Evolutionary conservation across 257 asterid genomes (phyloP).

Genomic region (Agastache rugosa): DNA sequence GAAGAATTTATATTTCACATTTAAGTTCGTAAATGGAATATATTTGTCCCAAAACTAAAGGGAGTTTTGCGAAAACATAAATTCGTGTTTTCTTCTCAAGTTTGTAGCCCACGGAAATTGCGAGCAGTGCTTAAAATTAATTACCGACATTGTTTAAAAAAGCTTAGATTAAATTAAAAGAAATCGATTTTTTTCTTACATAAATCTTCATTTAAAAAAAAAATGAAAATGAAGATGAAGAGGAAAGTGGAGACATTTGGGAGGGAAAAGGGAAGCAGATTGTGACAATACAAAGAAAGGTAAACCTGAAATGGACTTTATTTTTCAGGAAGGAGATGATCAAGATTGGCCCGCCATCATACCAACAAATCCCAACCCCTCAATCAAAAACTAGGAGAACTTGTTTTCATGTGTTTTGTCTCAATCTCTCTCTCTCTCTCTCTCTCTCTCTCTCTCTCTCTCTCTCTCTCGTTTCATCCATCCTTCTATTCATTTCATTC

Average conservation of each 20-base stretch:
- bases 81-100: too few relatives aligned
- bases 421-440: conserved; percentile 13
- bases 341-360: conserved; percentile 11
- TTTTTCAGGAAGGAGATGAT: not conserved
- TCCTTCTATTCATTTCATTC: conserved; percentile 16
- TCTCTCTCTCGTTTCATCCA: not conserved
- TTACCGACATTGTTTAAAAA: not conserved
- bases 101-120: too few relatives aligned
- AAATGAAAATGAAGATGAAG: not conserved
- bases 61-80: too few relatives aligned
- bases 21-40: too few relatives aligned
- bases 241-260: conserved; percentile 3
- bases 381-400: conserved; percentile 20
- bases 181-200: too few relatives aligned
- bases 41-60: too few relatives aligned
- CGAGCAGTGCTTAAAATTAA: too few relatives aligned
- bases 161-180: too few relatives aligned
- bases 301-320: conserved; percentile 29
- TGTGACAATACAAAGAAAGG: conserved; percentile 40
- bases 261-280: conserved; percentile 32
- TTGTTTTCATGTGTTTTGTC: conserved; percentile 42
- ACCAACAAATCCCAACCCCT: conserved; percentile 6
- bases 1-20: too few relatives aligned
- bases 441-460: conserved; percentile 5
- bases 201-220: too few relatives aligned